Evolutionary conservation across 2,329 filamentous ascomycete genomes (phyloP), one percentile per base, ranked within the genome.

Genomic region (Ploettnerulaceae sp.): DNA sequence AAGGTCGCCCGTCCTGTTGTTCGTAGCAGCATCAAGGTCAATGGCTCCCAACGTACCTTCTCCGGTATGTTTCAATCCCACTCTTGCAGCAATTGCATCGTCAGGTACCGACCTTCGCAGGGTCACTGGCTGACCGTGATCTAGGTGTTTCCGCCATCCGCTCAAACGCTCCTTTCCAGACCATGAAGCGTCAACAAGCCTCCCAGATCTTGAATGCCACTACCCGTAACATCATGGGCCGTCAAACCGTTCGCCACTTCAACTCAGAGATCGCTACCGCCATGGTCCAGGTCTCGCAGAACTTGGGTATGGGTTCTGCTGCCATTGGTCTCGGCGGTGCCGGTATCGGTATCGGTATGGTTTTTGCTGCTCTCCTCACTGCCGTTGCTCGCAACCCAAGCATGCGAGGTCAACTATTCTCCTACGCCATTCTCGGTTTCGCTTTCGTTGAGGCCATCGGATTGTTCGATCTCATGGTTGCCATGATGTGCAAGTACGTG

Each of bases 391-490:
- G 88, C 77, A 95, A 95, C 86, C 88, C 88, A 68, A 86, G 85
- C 69, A 86, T 94, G 76, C 85, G 87, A 77, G 88, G 87, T 71
- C 89, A 94, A 82, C 87, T 95, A 68, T 95, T 93, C 86, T 87
- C 86, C 63, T 91, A 93, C 76, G 87, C 87, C 81, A 91, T 93
- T 86, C 77, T 93, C 69, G 87, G 88, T 77, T 93, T 93, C 77
- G 88, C 87, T 70, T 93, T 93, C 84, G 87, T 90, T 73, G 88
- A 93, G 73, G 87, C 88, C 75, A 89, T 87, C 65, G 85, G 84
- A 84, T 82, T 88, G 68, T 88, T 88, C 83, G 84, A 88, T 68
- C 82, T 88, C 68, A 89, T 89, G 85, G 81, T 89, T 88, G 85
- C 85, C 76, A 86, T 89, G 77, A 89, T 89, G 85, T 86, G 84